Percentiles rank a stretch among this genome's conserved stretches.
Evolutionary conservation across 208 protist species (phyloP).

Genomic region (Crithidia expoeki): DNA sequence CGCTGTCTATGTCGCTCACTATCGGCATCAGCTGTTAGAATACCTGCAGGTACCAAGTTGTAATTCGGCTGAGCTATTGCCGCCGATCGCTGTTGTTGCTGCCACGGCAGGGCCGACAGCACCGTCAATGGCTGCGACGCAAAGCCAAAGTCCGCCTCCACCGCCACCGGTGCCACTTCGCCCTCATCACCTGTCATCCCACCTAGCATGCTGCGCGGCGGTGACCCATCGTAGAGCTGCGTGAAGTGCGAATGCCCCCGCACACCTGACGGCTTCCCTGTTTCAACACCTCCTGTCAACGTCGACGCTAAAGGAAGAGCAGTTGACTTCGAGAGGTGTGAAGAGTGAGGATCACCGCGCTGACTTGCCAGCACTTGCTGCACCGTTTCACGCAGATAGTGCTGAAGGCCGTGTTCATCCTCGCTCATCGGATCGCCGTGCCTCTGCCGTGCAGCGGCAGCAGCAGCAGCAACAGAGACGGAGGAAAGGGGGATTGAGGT

Average conservation of each 20-base stretch:
- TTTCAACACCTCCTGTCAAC: no score
- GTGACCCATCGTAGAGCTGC: constrained; percentile 7
- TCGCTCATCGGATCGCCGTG: neutral
- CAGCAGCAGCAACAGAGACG: neutral
- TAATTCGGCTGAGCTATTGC: neutral
- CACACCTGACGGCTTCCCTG: no score
- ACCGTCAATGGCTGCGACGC: constrained; percentile 22
- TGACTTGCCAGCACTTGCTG: constrained; percentile 22
- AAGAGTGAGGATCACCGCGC: neutral
- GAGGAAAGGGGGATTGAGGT: constrained; percentile 2
- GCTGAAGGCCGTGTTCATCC: constrained; percentile 20
- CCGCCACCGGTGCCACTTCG: no score
- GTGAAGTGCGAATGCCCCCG: constrained; percentile 13
- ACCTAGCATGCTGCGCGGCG: constrained; percentile 3
- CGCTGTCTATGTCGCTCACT: neutral
- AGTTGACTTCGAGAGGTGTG: no score
- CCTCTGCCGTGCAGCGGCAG: neutral
- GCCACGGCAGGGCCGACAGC: constrained; percentile 16
- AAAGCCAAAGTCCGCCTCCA: constrained; percentile 31
- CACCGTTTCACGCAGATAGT: constrained; percentile 33
- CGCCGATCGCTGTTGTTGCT: neutral
- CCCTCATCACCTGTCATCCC: neutral
- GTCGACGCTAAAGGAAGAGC: no score
- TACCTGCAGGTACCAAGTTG: neutral
- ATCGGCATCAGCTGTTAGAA: neutral